phyloP scores from a whole-genome alignment of 345 rosid genomes.

The Lepidium didymum region DNA sequence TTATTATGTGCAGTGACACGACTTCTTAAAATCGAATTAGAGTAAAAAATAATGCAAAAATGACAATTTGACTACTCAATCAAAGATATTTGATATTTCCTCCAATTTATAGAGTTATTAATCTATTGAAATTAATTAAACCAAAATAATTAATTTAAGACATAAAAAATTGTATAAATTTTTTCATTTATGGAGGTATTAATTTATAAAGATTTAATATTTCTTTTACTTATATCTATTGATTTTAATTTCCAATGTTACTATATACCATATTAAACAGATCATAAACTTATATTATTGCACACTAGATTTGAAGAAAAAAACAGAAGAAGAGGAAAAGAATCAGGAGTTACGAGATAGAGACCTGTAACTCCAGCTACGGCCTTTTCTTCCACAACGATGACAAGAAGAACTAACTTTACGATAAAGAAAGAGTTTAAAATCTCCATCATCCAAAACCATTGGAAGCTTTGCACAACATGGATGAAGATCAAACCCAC shows the following conservation, averaged over 20 bases:
- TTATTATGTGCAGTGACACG: no score
- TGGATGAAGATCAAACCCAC: constrained; percentile 92
- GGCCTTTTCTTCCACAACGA: constrained; percentile 75
- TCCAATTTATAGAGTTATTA: no score
- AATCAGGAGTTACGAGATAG: constrained; percentile 1
- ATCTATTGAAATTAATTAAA: no score
- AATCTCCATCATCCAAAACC: constrained; percentile 73
- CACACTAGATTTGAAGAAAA: background rate
- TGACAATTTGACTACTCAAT: no score
- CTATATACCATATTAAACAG: background rate
- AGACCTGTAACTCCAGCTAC: constrained; percentile 85
- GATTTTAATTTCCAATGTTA: background rate
- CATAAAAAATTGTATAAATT: no score
- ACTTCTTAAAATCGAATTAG: no score
- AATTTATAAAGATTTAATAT: no score
- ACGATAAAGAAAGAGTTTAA: constrained; percentile 56
- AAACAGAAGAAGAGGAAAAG: background rate
- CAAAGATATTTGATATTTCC: no score
- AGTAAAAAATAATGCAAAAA: no score
- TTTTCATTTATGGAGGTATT: no score
- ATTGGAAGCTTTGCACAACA: constrained; percentile 90
- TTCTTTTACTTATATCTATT: no score
- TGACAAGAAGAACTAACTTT: constrained; percentile 70
- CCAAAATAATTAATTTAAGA: no score
- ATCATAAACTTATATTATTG: background rate